A percentile compares a stretch with the other conserved stretches of the same genome.
phyloP scores from a whole-genome alignment of 768 basidiomycete species.

The Aureoboletus auriporus region DNA sequence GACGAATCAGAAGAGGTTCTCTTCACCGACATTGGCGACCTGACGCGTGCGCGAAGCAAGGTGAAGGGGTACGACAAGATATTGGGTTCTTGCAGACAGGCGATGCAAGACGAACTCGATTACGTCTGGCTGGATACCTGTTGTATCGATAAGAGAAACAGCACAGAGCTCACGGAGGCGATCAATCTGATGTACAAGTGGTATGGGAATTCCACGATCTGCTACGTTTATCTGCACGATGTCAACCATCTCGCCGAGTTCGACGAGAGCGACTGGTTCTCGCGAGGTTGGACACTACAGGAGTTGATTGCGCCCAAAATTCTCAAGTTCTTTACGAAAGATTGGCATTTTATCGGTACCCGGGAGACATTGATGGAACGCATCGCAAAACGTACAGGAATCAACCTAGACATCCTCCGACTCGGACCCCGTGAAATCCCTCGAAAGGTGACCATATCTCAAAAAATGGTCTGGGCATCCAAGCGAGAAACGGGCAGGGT shows the following conservation, averaged over 20 bases:
- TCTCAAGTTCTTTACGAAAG: slow-evolving; percentile 24
- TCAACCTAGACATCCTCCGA: slow-evolving; percentile 14
- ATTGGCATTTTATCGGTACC: slow-evolving; percentile 21
- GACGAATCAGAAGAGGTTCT: slow-evolving; percentile 18
- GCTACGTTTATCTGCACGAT: slow-evolving; percentile 27
- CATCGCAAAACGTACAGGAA: slow-evolving; percentile 16
- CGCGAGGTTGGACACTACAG: slow-evolving; percentile 30
- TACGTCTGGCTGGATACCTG: slow-evolving; percentile 33
- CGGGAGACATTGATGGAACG: slow-evolving; percentile 8
- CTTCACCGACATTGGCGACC: slow-evolving; percentile 22
- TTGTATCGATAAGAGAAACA: slow-evolving; percentile 28
- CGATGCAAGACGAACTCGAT: slow-evolving; percentile 7
- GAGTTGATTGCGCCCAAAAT: slow-evolving; percentile 27
- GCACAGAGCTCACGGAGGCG: slow-evolving; percentile 26
- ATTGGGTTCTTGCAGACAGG: slow-evolving; percentile 15
- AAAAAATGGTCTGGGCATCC: slow-evolving; percentile 27
- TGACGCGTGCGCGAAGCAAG: slow-evolving; percentile 5
- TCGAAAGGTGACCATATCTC: slow-evolving; percentile 16
- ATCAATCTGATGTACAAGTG: slow-evolving; percentile 33
- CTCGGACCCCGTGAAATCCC: slow-evolving; percentile 2
- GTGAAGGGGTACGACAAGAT: slow-evolving; percentile 23
- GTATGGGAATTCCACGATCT: slow-evolving; percentile 25
- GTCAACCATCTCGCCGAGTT: slow-evolving; percentile 15
- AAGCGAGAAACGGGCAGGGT: slow-evolving; percentile 18
- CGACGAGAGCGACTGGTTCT: slow-evolving; percentile 27